Conservation (phyloP, 352 stramenopile genomes). For the Globisporangium orthogonon region DNA sequence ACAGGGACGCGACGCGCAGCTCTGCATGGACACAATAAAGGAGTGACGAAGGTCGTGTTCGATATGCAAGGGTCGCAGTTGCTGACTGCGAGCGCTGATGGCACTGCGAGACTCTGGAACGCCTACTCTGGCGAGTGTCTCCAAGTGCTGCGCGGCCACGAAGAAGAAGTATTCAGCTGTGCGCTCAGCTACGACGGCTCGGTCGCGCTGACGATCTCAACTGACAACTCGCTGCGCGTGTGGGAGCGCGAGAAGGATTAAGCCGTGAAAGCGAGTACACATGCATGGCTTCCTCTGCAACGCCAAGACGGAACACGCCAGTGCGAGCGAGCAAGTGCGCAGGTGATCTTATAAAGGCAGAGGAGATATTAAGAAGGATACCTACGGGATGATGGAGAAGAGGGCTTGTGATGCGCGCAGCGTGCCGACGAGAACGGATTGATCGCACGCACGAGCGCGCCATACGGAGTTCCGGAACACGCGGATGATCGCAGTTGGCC, state of each 20-base stretch:
- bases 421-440: not conserved
- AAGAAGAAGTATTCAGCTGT: conserved; percentile 57
- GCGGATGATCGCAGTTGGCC: not conserved
- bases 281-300: too few relatives aligned
- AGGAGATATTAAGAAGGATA: too few relatives aligned
- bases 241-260: conserved; percentile 23
- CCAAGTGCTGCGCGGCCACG: conserved; percentile 49
- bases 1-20: conserved; percentile 41
- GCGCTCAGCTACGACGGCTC: conserved; percentile 61
- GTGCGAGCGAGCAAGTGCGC: not conserved
- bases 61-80: conserved; percentile 63
- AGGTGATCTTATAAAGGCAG: too few relatives aligned
- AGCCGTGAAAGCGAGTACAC: too few relatives aligned
- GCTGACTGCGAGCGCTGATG: conserved; percentile 46
- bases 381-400: not conserved
- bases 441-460: not conserved
- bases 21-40: conserved; percentile 42
- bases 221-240: conserved; percentile 66
- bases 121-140: conserved; percentile 59
- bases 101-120: conserved; percentile 63
- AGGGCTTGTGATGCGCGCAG: too few relatives aligned
- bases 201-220: conserved; percentile 37
- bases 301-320: not conserved
- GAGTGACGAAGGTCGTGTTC: conserved; percentile 47
- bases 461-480: not conserved